Evolutionary conservation across 768 basidiomycete species (phyloP).

Genomic region (Tephrocybe sp.): DNA sequence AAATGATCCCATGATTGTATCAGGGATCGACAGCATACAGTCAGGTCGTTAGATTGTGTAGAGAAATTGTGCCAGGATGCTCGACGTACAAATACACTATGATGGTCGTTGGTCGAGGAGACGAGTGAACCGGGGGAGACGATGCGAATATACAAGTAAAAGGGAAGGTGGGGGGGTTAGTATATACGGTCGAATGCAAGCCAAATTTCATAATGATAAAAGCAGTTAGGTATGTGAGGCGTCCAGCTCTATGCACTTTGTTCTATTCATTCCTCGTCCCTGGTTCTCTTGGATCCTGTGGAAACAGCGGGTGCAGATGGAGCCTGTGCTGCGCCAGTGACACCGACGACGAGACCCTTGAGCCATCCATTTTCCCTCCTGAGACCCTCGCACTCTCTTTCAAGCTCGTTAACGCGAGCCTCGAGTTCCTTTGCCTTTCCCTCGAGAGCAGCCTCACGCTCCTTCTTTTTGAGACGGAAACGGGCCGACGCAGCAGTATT

Average conservation of each 20-base stretch:
- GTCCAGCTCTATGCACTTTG: background rate
- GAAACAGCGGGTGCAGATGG: constrained; percentile 22
- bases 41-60: too few relatives aligned
- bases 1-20: too few relatives aligned
- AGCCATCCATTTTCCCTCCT: constrained; percentile 91
- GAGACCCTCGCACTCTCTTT: constrained; percentile 87
- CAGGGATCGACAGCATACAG: too few relatives aligned
- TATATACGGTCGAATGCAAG: background rate
- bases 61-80: too few relatives aligned
- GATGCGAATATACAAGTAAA: background rate
- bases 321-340: constrained; percentile 66
- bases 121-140: too few relatives aligned
- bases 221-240: background rate
- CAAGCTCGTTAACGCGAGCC: constrained; percentile 72
- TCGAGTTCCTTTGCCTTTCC: constrained; percentile 83
- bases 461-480: constrained; percentile 95
- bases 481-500: constrained; percentile 93
- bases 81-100: constrained; percentile 7
- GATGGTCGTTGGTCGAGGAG: background rate
- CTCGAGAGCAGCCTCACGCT: constrained; percentile 88
- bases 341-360: constrained; percentile 85
- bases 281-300: constrained; percentile 19
- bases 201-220: constrained; percentile 11
- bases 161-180: background rate
- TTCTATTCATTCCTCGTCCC: constrained; percentile 15